Evolutionary conservation across 768 basidiomycete species (phyloP), one percentile per base, ranked within the genome.

Genomic region (Leccinum rimulosum): DNA sequence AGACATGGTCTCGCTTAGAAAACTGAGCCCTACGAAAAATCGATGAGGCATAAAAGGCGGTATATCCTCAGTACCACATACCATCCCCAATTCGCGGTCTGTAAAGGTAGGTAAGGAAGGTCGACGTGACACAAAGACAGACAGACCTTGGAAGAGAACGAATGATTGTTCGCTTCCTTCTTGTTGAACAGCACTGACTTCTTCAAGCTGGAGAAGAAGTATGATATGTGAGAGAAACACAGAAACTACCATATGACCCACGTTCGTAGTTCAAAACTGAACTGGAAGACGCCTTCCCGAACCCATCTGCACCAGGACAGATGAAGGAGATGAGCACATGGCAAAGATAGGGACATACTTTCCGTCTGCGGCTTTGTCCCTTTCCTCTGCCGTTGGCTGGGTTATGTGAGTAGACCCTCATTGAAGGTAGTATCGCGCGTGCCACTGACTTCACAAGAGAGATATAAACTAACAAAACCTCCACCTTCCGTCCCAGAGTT

Each of bases 11-110:
- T 64, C 92, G 78, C 57, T 83, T 82, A 40, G 89, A 84, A 70
- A 94, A 95, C 69, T 91, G 88, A 1, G 89, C 86, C 88, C 86
- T 88, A 52, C 4, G 55, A 35, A 47, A 45, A 38, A 45, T 47
- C 31, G 19, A 33, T 59, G n/a, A 68, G 43, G 57, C 31, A 2
- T 6, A 4, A n/a, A 50, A 10, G 36, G 27, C n/a, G 6, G 33
- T 33, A 28, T 57, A 38, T 55, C 53, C 47, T 60, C 51, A 36
- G 22, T 31, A 52, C 12, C 66, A 22, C 25, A 52, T 81, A 88
- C 90, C 92, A 94, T 72, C 90, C 91, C 92, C 91, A 93, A 66
- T 93, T 93, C 30, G 88, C 88, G 12, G 91, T 88, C 87, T 89
- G 58, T 51, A 11, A 51, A 15, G 25, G 35, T 33, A 19, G 14